These are phyloP conservation scores for Cladosporium velox DNA, from an alignment of 2,329 filamentous ascomycete species.

Conservation along the genomic window DNA sequence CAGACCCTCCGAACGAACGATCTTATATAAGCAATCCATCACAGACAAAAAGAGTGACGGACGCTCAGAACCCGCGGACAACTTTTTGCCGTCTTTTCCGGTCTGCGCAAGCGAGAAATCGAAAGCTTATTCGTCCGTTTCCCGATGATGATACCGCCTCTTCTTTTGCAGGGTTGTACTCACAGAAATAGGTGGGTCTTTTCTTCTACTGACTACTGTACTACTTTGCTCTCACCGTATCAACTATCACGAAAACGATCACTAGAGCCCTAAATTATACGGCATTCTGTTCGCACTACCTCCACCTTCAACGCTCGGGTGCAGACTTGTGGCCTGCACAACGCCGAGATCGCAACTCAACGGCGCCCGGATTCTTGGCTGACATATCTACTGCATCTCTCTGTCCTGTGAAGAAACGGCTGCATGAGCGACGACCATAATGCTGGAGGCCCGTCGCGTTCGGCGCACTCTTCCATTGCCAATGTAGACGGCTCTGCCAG, in stretches of 20 bases:
- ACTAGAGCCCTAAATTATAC: background rate
- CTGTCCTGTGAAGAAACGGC: background rate
- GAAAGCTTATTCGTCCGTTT: background rate
- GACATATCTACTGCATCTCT: background rate
- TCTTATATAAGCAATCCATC: background rate
- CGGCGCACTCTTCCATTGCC: slow-evolving; percentile 10
- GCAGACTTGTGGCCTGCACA: background rate
- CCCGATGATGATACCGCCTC: background rate
- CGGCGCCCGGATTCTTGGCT: background rate
- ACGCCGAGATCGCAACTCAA: background rate
- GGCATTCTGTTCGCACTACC: background rate
- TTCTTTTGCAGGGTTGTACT: too few relatives aligned
- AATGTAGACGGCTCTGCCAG: slow-evolving; percentile 31
- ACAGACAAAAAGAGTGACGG: background rate
- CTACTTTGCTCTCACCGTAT: background rate
- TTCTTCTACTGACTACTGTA: background rate
- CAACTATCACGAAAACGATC: background rate
- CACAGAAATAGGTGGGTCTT: background rate
- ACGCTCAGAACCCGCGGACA: background rate
- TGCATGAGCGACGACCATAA: slow-evolving; percentile 3
- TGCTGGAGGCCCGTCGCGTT: slow-evolving; percentile 1
- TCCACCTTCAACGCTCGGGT: background rate
- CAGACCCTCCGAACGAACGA: background rate
- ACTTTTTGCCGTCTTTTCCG: background rate
- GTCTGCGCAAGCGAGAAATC: background rate